Evolutionary conservation across 768 basidiomycete genomes (phyloP).

Genomic region (Gymnopilus junonius): DNA sequence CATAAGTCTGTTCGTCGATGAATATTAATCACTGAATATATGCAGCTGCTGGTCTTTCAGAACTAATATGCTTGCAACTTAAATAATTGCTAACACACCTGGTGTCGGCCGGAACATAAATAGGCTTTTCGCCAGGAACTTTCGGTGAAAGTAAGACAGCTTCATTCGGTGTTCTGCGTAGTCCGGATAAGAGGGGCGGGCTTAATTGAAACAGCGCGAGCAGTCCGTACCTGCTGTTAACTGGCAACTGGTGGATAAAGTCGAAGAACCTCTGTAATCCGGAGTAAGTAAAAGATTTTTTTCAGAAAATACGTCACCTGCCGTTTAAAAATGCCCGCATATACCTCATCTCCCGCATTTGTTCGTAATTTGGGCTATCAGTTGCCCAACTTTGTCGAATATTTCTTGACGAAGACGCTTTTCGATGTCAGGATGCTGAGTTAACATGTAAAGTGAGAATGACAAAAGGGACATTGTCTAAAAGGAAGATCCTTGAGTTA

Average conservation of each 20-base stretch:
- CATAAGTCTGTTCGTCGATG: slow-evolving; percentile 55
- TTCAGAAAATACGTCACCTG: slow-evolving; percentile 4
- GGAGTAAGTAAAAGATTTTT: background rate
- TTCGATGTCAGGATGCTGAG: slow-evolving; percentile 44
- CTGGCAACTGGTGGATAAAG: slow-evolving; percentile 39
- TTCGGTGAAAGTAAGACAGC: slow-evolving; percentile 16
- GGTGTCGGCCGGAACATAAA: slow-evolving; percentile 35
- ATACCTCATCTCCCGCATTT: slow-evolving; percentile 50
- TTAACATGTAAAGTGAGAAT: slow-evolving; percentile 47
- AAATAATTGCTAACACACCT: slow-evolving; percentile 37
- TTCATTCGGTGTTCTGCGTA: slow-evolving; percentile 5
- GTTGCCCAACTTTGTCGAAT: slow-evolving; percentile 39
- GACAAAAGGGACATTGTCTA: slow-evolving; percentile 47
- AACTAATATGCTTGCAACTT: background rate
- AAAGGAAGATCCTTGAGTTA: background rate
- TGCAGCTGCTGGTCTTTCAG: background rate
- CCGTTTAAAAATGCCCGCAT: slow-evolving; percentile 37
- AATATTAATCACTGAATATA: slow-evolving; percentile 48
- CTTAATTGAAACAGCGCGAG: background rate
- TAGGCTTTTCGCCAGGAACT: slow-evolving; percentile 17
- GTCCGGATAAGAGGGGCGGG: background rate
- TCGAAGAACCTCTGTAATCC: slow-evolving; percentile 44
- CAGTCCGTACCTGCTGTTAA: slow-evolving; percentile 6
- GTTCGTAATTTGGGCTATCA: slow-evolving; percentile 43
- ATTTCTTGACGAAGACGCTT: slow-evolving; percentile 45